These are phyloP conservation scores for Neotropicomus parvogracilis DNA, from an alignment of 1,284 basidiomycete species.

Conservation along the genomic window DNA sequence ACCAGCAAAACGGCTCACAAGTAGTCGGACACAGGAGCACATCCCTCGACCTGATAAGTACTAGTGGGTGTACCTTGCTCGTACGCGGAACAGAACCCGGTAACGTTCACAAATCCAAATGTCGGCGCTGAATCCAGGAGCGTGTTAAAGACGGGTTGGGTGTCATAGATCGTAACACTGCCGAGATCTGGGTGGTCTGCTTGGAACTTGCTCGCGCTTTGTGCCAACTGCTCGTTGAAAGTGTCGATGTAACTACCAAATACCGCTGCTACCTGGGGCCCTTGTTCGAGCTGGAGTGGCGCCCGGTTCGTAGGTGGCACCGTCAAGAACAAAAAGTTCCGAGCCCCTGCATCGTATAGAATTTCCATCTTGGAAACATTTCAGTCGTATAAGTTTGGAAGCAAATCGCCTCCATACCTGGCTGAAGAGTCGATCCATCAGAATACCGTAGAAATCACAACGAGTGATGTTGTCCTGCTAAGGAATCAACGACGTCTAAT, in stretches of 20 bases:
- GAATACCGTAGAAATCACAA: slow-evolving; percentile 44
- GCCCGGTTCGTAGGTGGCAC: slow-evolving; percentile 62
- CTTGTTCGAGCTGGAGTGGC: slow-evolving; percentile 52
- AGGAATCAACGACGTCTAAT: background rate
- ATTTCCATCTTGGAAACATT: slow-evolving; percentile 44
- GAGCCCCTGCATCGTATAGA: slow-evolving; percentile 52
- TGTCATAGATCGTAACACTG: slow-evolving; percentile 49
- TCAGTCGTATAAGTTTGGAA: background rate
- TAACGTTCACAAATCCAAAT: slow-evolving; percentile 55
- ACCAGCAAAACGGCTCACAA: slow-evolving; percentile 44
- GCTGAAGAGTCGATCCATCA: slow-evolving; percentile 55
- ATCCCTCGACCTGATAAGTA: slow-evolving; percentile 52
- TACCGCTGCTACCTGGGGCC: slow-evolving; percentile 34
- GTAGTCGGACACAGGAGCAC: slow-evolving; percentile 60
- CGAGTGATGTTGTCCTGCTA: slow-evolving; percentile 54
- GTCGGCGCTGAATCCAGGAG: slow-evolving; percentile 49
- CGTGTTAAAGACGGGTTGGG: slow-evolving; percentile 54
- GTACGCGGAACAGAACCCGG: slow-evolving; percentile 59
- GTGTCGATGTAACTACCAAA: slow-evolving; percentile 43
- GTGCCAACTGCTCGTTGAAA: slow-evolving; percentile 49
- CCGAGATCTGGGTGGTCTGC: slow-evolving; percentile 42
- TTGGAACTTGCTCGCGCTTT: slow-evolving; percentile 41
- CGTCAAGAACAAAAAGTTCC: slow-evolving; percentile 64
- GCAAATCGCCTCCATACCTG: slow-evolving; percentile 38
- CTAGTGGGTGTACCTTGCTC: slow-evolving; percentile 49